A percentile compares a stretch with the other conserved stretches of the same genome.
These are phyloP conservation scores for Microdochium trichocladiopsis DNA, from an alignment of 2,329 filamentous ascomycete species.

Conservation along the genomic window DNA sequence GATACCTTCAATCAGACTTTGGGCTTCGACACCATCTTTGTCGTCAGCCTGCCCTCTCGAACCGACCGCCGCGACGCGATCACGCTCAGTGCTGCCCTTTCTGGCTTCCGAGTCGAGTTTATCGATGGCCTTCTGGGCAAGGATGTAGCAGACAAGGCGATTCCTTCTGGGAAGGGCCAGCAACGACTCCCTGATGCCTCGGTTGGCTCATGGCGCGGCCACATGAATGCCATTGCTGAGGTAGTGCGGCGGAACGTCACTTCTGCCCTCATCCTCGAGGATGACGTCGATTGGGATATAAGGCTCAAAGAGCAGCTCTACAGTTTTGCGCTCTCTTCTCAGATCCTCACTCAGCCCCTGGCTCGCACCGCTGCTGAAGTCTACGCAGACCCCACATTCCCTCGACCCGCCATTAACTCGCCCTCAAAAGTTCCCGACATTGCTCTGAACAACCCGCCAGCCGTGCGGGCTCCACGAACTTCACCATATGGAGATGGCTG, in stretches of 20 bases:
- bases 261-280: conserved; percentile 46
- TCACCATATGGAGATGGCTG: conserved; percentile 43
- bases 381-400: conserved; percentile 17
- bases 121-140: conserved; percentile 23
- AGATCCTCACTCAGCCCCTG: conserved; percentile 24
- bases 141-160: conserved; percentile 13
- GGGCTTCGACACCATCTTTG: conserved; percentile 28
- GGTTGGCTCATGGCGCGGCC: conserved; percentile 19
- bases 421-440: conserved; percentile 7
- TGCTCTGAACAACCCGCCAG: conserved; percentile 10
- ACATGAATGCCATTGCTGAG: conserved; percentile 19
- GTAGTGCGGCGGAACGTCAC: conserved; percentile 36
- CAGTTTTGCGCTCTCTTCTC: conserved; percentile 27
- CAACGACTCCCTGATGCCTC: conserved; percentile 6
- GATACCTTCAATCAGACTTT: neutral
- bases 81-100: conserved; percentile 25
- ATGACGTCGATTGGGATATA: conserved; percentile 52
- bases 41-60: conserved; percentile 26
- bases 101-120: conserved; percentile 23
- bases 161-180: conserved; percentile 5
- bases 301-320: conserved; percentile 38
- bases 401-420: conserved; percentile 12
- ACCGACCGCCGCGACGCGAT: conserved; percentile 28
- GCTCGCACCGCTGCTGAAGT: neutral
- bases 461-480: neutral